phyloP scores from a whole-genome alignment of 805 yeast species.

The Wickerhamomyces ciferrii region DNA sequence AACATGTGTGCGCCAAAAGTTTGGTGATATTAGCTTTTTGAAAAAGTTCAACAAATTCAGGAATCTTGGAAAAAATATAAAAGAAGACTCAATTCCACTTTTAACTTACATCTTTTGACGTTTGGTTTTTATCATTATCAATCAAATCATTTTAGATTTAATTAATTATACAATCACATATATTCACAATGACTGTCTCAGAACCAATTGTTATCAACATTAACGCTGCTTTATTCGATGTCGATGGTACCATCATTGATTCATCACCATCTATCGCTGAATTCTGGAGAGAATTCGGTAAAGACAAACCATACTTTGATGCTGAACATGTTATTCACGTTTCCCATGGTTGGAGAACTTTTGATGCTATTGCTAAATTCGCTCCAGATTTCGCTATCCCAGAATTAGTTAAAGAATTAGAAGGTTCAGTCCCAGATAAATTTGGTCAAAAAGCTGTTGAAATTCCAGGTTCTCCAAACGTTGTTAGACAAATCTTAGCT shows the following conservation, averaged over 20 bases:
- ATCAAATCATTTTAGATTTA: neutral
- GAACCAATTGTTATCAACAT: conserved; percentile 28
- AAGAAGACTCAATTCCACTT: neutral
- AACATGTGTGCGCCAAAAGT: neutral
- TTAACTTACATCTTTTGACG: no score
- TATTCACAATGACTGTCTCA: conserved; percentile 6
- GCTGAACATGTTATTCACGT: conserved; percentile 68
- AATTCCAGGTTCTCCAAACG: conserved; percentile 68
- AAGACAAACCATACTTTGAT: conserved; percentile 61
- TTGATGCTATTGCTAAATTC: conserved; percentile 66
- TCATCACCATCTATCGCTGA: conserved; percentile 77
- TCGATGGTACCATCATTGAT: conserved; percentile 81
- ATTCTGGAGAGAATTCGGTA: conserved; percentile 73
- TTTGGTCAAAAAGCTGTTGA: conserved; percentile 70
- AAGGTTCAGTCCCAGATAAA: conserved; percentile 64
- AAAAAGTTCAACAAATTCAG: neutral
- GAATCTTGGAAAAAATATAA: neutral
- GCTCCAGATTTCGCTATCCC: conserved; percentile 67
- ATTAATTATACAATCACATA: conserved; percentile 1
- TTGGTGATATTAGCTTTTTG: neutral
- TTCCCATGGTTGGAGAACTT: conserved; percentile 80
- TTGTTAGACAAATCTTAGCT: conserved; percentile 40
- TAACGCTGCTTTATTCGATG: conserved; percentile 62
- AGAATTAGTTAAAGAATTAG: conserved; percentile 60
- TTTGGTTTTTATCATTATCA: no score